Evolutionary conservation across 2,329 filamentous ascomycete species (phyloP).

Genomic region (Ramularia endophylla): DNA sequence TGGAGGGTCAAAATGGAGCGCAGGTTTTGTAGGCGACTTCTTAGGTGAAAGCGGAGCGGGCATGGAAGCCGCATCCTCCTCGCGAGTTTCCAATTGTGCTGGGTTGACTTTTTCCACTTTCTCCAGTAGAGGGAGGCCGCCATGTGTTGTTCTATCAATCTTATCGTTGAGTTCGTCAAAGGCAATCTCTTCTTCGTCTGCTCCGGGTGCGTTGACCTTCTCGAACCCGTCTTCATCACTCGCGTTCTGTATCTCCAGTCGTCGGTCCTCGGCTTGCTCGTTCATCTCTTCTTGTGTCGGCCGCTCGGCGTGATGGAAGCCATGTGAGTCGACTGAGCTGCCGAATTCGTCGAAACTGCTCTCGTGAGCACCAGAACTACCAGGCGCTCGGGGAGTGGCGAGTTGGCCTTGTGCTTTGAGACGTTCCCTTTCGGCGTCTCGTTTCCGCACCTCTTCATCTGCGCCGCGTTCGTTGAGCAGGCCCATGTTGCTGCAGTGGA

Average conservation of each 20-base stretch:
- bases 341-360: conserved; percentile 41
- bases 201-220: conserved; percentile 64
- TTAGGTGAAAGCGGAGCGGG: conserved; percentile 27
- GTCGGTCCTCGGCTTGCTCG: conserved; percentile 60
- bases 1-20: conserved; percentile 22
- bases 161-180: conserved; percentile 63
- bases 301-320: conserved; percentile 45
- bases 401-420: conserved; percentile 73
- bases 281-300: conserved; percentile 37
- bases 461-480: conserved; percentile 86
- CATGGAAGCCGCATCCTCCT: conserved; percentile 16
- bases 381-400: conserved; percentile 46
- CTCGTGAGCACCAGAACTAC: conserved; percentile 50
- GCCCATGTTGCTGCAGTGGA: conserved; percentile 99
- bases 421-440: conserved; percentile 75
- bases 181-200: conserved; percentile 56
- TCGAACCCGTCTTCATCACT: conserved; percentile 92
- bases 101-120: conserved; percentile 23
- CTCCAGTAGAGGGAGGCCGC: conserved; percentile 21
- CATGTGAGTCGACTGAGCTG: conserved; percentile 47
- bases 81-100: neutral
- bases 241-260: conserved; percentile 70
- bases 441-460: conserved; percentile 73
- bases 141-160: conserved; percentile 25
- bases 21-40: conserved; percentile 20